Evolutionary conservation across 2,329 filamentous ascomycete genomes (phyloP).

Genomic region (Falciphora oryzae): DNA sequence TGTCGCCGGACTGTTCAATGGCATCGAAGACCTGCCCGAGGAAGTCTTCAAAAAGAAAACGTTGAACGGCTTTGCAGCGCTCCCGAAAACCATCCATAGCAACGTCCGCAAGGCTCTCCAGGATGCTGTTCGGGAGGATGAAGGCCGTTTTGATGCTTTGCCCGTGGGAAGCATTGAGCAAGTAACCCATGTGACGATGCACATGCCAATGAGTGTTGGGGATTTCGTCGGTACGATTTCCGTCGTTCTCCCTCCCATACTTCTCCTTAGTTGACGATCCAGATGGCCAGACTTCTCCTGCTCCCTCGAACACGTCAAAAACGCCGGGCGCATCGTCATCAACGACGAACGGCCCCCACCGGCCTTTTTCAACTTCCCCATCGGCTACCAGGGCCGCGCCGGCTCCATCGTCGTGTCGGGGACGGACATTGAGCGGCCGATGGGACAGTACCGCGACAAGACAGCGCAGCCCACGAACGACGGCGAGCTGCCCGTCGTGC

Average conservation of each 20-base stretch:
- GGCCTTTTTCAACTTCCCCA: constrained; percentile 42
- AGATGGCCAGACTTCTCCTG: constrained; percentile 54
- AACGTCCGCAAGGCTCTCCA: neutral
- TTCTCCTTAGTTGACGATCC: too few relatives aligned
- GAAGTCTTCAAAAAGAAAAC: neutral
- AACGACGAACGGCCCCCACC: constrained; percentile 34
- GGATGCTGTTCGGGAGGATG: neutral
- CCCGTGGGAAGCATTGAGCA: neutral
- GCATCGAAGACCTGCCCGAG: neutral
- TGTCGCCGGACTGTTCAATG: neutral
- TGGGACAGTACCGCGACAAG: neutral
- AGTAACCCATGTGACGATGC: constrained; percentile 16
- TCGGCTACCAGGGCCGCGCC: constrained; percentile 48
- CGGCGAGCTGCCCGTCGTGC: too few relatives aligned
- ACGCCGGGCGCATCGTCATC: constrained; percentile 38
- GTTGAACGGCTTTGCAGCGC: neutral
- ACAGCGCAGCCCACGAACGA: too few relatives aligned
- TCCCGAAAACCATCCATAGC: neutral
- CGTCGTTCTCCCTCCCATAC: too few relatives aligned
- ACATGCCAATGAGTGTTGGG: constrained; percentile 48
- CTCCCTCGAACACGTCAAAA: constrained; percentile 45
- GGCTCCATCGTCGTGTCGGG: constrained; percentile 46
- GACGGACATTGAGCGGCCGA: constrained; percentile 34
- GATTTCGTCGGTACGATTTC: too few relatives aligned
- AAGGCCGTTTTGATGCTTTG: neutral